These are phyloP conservation scores for Komagataella kurtzmanii DNA, from an alignment of 805 yeast genomes.

Conservation along the genomic window DNA sequence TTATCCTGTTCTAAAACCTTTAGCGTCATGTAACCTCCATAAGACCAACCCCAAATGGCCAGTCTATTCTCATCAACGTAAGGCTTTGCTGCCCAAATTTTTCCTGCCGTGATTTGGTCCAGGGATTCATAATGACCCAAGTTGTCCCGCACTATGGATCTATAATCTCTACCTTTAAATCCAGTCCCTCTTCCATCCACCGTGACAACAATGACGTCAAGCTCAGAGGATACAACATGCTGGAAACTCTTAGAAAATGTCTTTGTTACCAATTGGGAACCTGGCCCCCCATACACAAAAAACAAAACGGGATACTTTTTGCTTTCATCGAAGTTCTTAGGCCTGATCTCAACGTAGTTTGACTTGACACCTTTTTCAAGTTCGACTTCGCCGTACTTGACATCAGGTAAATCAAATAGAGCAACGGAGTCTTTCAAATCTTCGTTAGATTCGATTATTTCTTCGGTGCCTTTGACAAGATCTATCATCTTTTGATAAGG, in stretches of 20 bases:
- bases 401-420: conserved; percentile 43
- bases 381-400: conserved; percentile 35
- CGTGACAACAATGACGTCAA: conserved; percentile 78
- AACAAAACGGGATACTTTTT: conserved; percentile 76
- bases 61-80: conserved; percentile 59
- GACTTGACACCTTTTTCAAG: conserved; percentile 28
- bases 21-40: conserved; percentile 89
- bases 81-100: conserved; percentile 42
- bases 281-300: conserved; percentile 93
- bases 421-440: conserved; percentile 23
- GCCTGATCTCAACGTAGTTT: conserved; percentile 67
- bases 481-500: conserved; percentile 70
- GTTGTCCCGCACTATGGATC: conserved; percentile 68
- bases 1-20: conserved; percentile 78
- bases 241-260: conserved; percentile 50
- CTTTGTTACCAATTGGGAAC: conserved; percentile 70
- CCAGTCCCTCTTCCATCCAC: conserved; percentile 98
- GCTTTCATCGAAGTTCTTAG: conserved; percentile 50
- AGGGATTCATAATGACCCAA: conserved; percentile 72
- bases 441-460: conserved; percentile 32
- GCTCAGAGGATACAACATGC: conserved; percentile 61
- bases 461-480: conserved; percentile 24
- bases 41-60: conserved; percentile 98
- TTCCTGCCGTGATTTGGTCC: conserved; percentile 84
- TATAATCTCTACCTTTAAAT: conserved; percentile 63